phyloP scores from a whole-genome alignment of 2,329 filamentous ascomycete genomes.

The Hymenoscyphus linearis region DNA sequence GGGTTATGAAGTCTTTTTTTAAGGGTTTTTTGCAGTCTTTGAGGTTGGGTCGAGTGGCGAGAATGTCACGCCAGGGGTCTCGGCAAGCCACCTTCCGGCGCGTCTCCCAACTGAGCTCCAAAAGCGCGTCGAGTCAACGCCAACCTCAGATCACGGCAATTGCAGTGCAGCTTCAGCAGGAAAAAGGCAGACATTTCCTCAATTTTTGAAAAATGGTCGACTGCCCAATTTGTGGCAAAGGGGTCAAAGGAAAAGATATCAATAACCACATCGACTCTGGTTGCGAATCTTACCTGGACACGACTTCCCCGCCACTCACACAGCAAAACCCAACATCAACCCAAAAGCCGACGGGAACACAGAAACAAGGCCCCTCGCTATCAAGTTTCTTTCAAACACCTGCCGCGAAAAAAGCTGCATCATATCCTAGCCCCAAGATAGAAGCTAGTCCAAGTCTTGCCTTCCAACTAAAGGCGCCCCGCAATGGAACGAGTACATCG shows the following conservation, averaged over 20 bases:
- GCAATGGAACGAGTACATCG: conserved; percentile 18
- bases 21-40: no score
- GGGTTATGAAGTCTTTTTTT: no score
- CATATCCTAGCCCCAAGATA: conserved; percentile 25
- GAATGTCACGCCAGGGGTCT: background rate
- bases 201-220: conserved; percentile 46
- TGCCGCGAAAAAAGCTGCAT: conserved; percentile 46
- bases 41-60: background rate
- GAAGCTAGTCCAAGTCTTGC: conserved; percentile 33
- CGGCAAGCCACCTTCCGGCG: background rate
- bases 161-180: background rate
- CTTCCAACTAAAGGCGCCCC: conserved; percentile 32
- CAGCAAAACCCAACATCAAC: conserved; percentile 33
- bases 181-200: background rate
- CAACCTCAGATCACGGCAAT: background rate
- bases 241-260: conserved; percentile 69
- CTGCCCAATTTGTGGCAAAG: conserved; percentile 76
- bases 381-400: conserved; percentile 59
- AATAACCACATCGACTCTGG: conserved; percentile 87
- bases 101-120: background rate
- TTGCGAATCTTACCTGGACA: conserved; percentile 62
- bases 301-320: conserved; percentile 36
- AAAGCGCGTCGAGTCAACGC: background rate
- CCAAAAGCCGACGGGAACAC: conserved; percentile 16
- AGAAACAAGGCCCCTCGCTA: conserved; percentile 43